A percentile compares a stretch with the other conserved stretches of the same genome.
Evolutionary conservation across 306 rosid genomes (phyloP).

Genomic region (Quercus agrifolia): DNA sequence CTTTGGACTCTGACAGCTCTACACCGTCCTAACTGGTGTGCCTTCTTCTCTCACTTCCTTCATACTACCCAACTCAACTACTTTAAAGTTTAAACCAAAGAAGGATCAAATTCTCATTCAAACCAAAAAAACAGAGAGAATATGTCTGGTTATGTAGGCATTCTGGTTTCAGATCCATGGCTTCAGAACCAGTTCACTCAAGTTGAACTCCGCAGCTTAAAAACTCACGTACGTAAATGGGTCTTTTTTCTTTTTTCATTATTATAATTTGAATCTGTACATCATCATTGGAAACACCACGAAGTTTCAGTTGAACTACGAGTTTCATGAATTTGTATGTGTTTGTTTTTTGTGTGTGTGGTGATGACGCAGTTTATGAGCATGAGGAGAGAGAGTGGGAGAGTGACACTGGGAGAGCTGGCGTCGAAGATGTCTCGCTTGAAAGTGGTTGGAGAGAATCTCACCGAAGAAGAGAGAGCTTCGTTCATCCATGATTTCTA

Average conservation of each 20-base stretch:
- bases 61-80: constrained; percentile 15
- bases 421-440: constrained; percentile 82
- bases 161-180: constrained; percentile 98
- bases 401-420: constrained; percentile 68
- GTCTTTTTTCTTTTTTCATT: too few relatives aligned
- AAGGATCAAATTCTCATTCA: not conserved
- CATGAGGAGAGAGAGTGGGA: constrained; percentile 85
- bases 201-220: constrained; percentile 88
- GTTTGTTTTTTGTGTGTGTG: constrained; percentile 6
- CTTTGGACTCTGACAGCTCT: constrained; percentile 75
- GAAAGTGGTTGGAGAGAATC: constrained; percentile 84
- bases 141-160: constrained; percentile 86
- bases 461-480: constrained; percentile 84
- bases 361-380: constrained; percentile 53
- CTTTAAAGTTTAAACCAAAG: constrained; percentile 8
- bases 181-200: constrained; percentile 98
- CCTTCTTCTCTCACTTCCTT: constrained; percentile 9
- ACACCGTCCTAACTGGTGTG: constrained; percentile 54
- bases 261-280: too few relatives aligned
- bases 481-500: constrained; percentile 65
- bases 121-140: not conserved
- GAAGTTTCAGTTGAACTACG: not conserved
- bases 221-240: constrained; percentile 53
- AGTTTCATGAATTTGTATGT: not conserved
- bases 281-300: accelerated